A percentile compares a stretch with the other conserved stretches of the same genome.
Conservation (phyloP, 2,329 filamentous ascomycete species). For the Volutella citrinella region DNA sequence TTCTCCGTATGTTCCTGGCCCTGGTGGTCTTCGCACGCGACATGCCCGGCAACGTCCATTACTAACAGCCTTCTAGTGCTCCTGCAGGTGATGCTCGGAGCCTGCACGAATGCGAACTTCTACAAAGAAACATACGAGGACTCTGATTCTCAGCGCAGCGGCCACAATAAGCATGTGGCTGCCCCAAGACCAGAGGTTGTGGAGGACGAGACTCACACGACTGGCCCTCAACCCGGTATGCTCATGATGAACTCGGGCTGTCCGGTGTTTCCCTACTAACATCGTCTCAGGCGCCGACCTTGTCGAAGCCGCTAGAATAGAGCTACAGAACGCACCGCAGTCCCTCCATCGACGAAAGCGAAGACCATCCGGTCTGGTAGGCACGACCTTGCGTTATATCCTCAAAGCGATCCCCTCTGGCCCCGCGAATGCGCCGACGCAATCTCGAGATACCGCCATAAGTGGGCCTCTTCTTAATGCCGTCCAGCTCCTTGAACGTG, state of each 20-base stretch:
- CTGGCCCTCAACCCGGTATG: conserved; percentile 38
- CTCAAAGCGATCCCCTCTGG: conserved; percentile 49
- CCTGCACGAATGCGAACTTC: conserved; percentile 38
- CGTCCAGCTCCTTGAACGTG: conserved; percentile 50
- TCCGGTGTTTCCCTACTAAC: conserved; percentile 16
- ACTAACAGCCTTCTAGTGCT: conserved; percentile 37
- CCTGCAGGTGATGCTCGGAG: conserved; percentile 40
- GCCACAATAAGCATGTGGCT: conserved; percentile 30
- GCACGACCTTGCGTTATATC: conserved; percentile 41
- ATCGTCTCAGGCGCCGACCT: conserved; percentile 45
- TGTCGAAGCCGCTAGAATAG: conserved; percentile 49
- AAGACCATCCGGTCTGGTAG: conserved; percentile 43
- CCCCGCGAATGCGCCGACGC: conserved; percentile 44
- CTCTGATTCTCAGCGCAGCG: conserved; percentile 21
- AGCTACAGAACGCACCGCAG: conserved; percentile 49
- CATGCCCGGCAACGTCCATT: conserved; percentile 21
- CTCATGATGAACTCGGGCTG: no score
- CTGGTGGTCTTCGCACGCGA: conserved; percentile 17
- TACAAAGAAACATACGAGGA: conserved; percentile 31
- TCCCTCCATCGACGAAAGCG: conserved; percentile 41
- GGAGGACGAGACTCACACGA: conserved; percentile 23
- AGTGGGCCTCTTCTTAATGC: conserved; percentile 48
- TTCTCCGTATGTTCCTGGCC: conserved; percentile 35
- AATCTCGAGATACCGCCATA: conserved; percentile 31
- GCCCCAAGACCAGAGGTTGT: conserved; percentile 29